phyloP scores from a whole-genome alignment of 495 filamentous ascomycete species.

The Thozetella sp. region DNA sequence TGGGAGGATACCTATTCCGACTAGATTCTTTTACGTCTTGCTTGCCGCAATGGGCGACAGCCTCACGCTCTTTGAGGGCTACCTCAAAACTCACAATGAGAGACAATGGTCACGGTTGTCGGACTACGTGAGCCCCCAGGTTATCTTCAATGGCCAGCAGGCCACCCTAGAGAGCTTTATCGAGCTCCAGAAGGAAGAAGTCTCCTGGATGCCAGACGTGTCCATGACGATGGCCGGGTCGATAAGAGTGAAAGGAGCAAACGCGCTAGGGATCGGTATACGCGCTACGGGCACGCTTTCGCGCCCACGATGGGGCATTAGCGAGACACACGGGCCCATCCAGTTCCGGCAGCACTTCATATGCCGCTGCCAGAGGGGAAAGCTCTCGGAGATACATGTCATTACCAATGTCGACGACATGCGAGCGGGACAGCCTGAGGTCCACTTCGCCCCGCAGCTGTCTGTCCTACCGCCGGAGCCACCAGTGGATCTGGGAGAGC shows the following conservation, averaged over 20 bases:
- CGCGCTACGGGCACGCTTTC: conserved; percentile 6
- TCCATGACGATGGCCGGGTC: conserved; percentile 18
- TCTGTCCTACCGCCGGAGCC: conserved; percentile 12
- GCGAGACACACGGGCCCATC: background rate
- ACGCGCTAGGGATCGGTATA: conserved; percentile 11
- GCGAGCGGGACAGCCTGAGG: conserved; percentile 7
- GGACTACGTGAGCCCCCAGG: conserved; percentile 13
- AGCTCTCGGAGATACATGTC: conserved; percentile 20
- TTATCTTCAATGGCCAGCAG: conserved; percentile 23
- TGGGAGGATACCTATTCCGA: no score
- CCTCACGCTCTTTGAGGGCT: background rate
- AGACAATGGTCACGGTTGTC: conserved; percentile 16
- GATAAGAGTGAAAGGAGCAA: conserved; percentile 6
- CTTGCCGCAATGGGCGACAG: no score
- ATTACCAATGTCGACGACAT: conserved; percentile 16
- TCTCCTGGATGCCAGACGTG: conserved; percentile 13
- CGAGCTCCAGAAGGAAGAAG: conserved; percentile 14
- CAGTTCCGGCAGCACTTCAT: conserved; percentile 19
- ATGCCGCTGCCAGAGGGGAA: conserved; percentile 18
- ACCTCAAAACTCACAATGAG: conserved; percentile 8
- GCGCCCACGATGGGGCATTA: background rate
- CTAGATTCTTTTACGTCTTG: no score
- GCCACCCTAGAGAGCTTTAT: conserved; percentile 19
- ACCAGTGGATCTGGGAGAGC: conserved; percentile 9
- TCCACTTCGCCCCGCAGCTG: conserved; percentile 12